Base-by-base conservation (phyloP, 208 protist species). In the Trypanosoma vivax region DNA sequence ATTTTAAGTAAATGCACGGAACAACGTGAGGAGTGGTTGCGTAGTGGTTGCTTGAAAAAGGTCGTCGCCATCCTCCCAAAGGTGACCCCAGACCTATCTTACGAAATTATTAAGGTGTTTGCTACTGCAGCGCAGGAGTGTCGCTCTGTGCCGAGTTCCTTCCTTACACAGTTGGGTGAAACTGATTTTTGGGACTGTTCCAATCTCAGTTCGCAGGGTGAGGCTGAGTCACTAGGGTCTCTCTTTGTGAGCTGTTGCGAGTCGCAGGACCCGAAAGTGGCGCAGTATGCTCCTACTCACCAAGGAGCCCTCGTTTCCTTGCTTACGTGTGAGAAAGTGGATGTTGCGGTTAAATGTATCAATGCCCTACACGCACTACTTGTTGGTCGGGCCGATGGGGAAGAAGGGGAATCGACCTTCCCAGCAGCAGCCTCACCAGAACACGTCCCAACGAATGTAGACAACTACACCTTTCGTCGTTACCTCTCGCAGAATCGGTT, bases 191-290 rank as follows among this genome's bases (percentile, higher is more conserved):
- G 85, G 81, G 54, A 59, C 23, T 63, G 63, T 46, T 13, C 40
- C 19, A 54, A 82, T 31, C 60, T 86, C 1, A 66, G 54, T 19
- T 54, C 72, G 5, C 70, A 75, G 21, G 76, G 73, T 40, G 70
- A 65, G 16, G 51, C 58, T 13, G 66, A 85, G 6, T 63, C 80
- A 34, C 57, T 87, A 13, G 63, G 49, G 21, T 70, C 69, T 21
- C 49, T 92, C 21, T 92, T 83, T 62, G 40, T 64, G 38, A 40
- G 60, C 43, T 85, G 78, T 60, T 88, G 81, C 45, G 71, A 65
- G 10, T 41, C 28, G 27, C 80, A 89, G 58, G 60, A 72, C 24
- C 47, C 74, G 14, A 33, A 53, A 10, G 78, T 83, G 23, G 25
- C 56, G 1, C 52, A 70, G 29, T 92, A 81, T 51, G 72, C 79